A percentile compares a stretch with the other conserved stretches of the same genome.
Evolutionary conservation across 2,329 filamentous ascomycete species (phyloP).

Genomic region (Phaeomoniella chlamydospora): DNA sequence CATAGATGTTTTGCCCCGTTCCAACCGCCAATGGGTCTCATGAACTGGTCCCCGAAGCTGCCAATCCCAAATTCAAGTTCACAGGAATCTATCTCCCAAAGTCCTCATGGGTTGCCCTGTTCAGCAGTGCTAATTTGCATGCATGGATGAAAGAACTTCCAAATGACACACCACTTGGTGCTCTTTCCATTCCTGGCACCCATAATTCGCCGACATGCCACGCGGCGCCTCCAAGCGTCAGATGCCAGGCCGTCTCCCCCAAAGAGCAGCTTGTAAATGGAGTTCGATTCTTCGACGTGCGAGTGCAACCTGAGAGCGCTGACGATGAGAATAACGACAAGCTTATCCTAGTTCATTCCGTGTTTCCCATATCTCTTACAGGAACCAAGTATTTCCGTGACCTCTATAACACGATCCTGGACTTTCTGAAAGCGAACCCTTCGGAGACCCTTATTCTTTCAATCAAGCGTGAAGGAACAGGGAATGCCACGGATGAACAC

Average conservation of each 20-base stretch:
- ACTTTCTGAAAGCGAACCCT: constrained; percentile 64
- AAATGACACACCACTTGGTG: constrained; percentile 58
- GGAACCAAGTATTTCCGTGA: constrained; percentile 66
- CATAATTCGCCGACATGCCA: constrained; percentile 87
- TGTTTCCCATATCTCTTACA: constrained; percentile 74
- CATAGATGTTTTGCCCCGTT: constrained; percentile 53
- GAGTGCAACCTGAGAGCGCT: constrained; percentile 53
- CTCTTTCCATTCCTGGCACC: constrained; percentile 82
- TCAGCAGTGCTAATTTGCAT: constrained; percentile 54
- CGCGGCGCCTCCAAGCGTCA: constrained; percentile 75
- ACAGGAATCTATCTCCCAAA: constrained; percentile 52
- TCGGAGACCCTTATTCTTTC: constrained; percentile 74
- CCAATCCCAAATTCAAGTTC: constrained; percentile 38
- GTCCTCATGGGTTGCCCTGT: constrained; percentile 43
- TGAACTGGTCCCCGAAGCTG: constrained; percentile 33
- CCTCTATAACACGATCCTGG: constrained; percentile 55
- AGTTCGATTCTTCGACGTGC: constrained; percentile 86
- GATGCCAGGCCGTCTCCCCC: constrained; percentile 73
- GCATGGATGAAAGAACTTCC: constrained; percentile 70
- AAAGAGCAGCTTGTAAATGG: constrained; percentile 73
- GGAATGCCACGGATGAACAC: constrained; percentile 63
- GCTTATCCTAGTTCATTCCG: constrained; percentile 74
- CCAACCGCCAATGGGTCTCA: constrained; percentile 38
- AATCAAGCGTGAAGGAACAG: constrained; percentile 81
- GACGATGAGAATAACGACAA: constrained; percentile 46